Evolutionary conservation across 1,139 yeast species (phyloP), one percentile per base, ranked within the genome.

Genomic region (Yamadazyma membranifaciens): DNA sequence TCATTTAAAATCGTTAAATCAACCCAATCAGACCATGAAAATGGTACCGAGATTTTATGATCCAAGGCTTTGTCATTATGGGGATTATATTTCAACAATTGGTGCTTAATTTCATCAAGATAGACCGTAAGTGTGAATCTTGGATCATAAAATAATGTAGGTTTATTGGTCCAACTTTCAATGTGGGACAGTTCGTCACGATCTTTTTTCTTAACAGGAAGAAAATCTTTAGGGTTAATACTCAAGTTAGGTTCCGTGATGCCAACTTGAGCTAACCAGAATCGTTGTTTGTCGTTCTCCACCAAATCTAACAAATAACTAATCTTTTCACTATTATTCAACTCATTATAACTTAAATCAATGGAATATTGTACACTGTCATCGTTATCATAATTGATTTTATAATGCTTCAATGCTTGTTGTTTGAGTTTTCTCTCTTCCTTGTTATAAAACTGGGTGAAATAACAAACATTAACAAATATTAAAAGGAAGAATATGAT

Each of bases 1-100:
- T 62, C 54, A 37, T 59, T 55, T 32, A 57, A 45, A 47, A 46
- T 44, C 4, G 65, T 55, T 37, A 60, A 49, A 40, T 60, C 63
- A 2, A 54, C 59, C 67, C 67, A 62, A 39, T 62, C 67, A 15
- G 54, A 49, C 67, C 66, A 62, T 25, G 60, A 52, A 41, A 69
- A 41, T 1, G 67, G 65, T 44, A 55, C 40, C 9, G 50, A 44
- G 6, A 56, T 43, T 24, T 60, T 6, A 22, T 48, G 47, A 26
- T 51, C 49, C 24, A 41, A 43, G 20, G 37, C 36, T 38, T 45
- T 51, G 6, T 29, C 33, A 24, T 36, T 29, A 11, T 29, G 12
- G 1, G 51, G 49, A 17, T 44, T 44, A 17, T 47, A 43, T 9
- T 34, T 26, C 11, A 42, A 11, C 9, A 47, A 32, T 30, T 51